A percentile compares a stretch with the other conserved stretches of the same genome.
Conservation (phyloP, 2,329 filamentous ascomycete genomes). For the Claviceps humidiphila region DNA sequence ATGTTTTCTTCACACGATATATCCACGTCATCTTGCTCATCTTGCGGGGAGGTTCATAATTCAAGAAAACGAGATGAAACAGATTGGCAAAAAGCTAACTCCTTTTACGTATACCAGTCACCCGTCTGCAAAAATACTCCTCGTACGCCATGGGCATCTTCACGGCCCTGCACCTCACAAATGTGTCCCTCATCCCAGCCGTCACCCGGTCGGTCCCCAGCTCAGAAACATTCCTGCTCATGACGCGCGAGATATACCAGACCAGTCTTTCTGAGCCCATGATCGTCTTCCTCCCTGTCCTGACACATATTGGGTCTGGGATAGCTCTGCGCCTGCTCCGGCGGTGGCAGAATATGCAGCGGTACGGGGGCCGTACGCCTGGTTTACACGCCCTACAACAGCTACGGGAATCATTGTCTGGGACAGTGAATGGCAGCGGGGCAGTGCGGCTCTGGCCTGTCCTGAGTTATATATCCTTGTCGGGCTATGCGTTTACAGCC, state of each 20-base stretch:
- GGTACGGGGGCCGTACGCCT: constrained; percentile 60
- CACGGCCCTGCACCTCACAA: constrained; percentile 62
- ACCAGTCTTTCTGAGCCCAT: constrained; percentile 67
- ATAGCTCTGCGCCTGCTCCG: constrained; percentile 64
- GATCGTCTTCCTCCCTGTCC: constrained; percentile 61
- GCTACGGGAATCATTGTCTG: constrained; percentile 19
- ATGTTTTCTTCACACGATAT: too few relatives aligned
- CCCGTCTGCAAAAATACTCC: constrained; percentile 72
- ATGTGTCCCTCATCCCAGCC: constrained; percentile 70
- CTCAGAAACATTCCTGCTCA: constrained; percentile 76
- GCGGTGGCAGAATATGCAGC: constrained; percentile 52
- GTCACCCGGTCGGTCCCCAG: constrained; percentile 57
- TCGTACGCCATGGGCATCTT: constrained; percentile 75
- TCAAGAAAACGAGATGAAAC: too few relatives aligned
- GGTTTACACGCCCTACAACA: constrained; percentile 31
- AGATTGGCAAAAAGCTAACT: background rate
- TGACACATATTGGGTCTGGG: constrained; percentile 65
- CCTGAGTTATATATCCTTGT: constrained; percentile 53
- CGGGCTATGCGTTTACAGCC: constrained; percentile 58
- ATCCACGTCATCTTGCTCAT: too few relatives aligned
- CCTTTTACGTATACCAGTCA: constrained; percentile 9
- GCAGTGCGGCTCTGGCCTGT: constrained; percentile 46
- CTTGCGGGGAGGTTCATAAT: too few relatives aligned
- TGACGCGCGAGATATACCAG: constrained; percentile 87
- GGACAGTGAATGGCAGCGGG: constrained; percentile 18